Percentiles rank a stretch among this genome's conserved stretches.
phyloP scores from a whole-genome alignment of 2,329 filamentous ascomycete genomes.

The Fusarium sp. region DNA sequence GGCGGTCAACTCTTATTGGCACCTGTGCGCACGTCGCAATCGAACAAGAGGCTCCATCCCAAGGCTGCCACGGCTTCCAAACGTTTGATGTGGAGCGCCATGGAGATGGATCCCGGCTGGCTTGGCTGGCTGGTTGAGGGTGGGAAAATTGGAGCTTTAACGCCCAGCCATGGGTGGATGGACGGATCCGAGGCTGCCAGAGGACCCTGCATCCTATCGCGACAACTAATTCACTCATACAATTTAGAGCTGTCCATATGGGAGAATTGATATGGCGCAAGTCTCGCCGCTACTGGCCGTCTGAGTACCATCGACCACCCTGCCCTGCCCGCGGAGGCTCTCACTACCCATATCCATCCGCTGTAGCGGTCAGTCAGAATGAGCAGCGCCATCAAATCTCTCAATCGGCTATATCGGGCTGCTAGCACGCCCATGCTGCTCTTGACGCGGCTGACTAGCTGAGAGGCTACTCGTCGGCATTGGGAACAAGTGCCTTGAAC shows the following conservation, averaged over 20 bases:
- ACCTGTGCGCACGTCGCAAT: conserved; percentile 19
- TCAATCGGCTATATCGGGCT: conserved; percentile 40
- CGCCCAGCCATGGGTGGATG: conserved; percentile 26
- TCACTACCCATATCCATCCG: conserved; percentile 16
- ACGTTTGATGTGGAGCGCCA: conserved; percentile 32
- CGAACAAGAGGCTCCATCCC: conserved; percentile 23
- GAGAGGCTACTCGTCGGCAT: conserved; percentile 9
- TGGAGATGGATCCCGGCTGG: conserved; percentile 36
- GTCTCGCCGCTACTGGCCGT: conserved; percentile 23
- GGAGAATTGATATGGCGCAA: conserved; percentile 23
- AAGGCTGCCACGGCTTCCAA: conserved; percentile 34
- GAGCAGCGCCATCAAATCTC: conserved; percentile 17
- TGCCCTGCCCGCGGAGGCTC: too few relatives aligned
- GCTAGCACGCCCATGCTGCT: neutral
- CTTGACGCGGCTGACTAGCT: conserved; percentile 7
- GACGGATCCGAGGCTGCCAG: conserved; percentile 39
- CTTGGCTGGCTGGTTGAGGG: conserved; percentile 27
- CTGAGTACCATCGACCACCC: conserved; percentile 6
- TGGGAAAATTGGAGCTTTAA: conserved; percentile 28
- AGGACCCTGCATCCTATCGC: conserved; percentile 45
- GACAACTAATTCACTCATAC: conserved; percentile 51
- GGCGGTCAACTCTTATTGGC: conserved; percentile 42
- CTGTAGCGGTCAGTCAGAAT: conserved; percentile 32
- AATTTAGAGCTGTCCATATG: conserved; percentile 26
- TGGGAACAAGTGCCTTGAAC: conserved; percentile 4